Evolutionary conservation across 441 rosid species (phyloP).

Genomic region (Breynia disticha): DNA sequence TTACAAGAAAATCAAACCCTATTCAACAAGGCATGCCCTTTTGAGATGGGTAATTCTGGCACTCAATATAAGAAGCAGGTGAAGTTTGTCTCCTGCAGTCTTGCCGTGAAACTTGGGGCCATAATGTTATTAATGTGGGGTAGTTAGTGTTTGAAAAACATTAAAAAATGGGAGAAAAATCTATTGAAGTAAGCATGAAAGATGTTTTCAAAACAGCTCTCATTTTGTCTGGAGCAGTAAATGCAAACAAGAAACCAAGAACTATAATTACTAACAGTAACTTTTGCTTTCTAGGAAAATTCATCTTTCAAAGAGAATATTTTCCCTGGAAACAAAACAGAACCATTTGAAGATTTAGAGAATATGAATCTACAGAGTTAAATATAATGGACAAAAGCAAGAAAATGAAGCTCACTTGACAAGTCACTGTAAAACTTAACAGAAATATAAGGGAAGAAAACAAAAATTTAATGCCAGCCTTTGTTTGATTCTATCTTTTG

Average conservation of each 20-base stretch:
- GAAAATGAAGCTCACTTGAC: background rate
- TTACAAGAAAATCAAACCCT: conserved; percentile 16
- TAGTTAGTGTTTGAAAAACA: background rate
- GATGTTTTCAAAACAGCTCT: conserved; percentile 16
- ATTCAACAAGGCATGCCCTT: conserved; percentile 4
- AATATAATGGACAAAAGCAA: background rate
- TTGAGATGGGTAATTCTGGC: conserved; percentile 16
- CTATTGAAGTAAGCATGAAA: conserved; percentile 7
- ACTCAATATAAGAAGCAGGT: conserved; percentile 6
- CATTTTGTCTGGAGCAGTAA: conserved; percentile 15
- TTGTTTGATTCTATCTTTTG: conserved; percentile 24
- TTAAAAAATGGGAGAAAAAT: background rate
- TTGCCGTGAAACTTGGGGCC: conserved; percentile 47
- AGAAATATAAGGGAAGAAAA: background rate
- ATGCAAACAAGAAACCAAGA: conserved; percentile 4
- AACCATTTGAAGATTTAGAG: background rate
- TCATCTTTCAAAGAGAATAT: background rate
- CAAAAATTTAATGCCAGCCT: conserved; percentile 7
- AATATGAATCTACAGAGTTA: conserved; percentile 1
- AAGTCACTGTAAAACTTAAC: background rate
- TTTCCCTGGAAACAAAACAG: conserved; percentile 14
- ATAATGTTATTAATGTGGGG: conserved; percentile 26
- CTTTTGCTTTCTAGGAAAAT: conserved; percentile 25
- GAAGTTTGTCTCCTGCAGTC: conserved; percentile 33
- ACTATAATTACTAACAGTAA: conserved; percentile 7